These are phyloP conservation scores for Aureobasidium sp. DNA, from an alignment of 2,329 filamentous ascomycete species.

Conservation along the genomic window DNA sequence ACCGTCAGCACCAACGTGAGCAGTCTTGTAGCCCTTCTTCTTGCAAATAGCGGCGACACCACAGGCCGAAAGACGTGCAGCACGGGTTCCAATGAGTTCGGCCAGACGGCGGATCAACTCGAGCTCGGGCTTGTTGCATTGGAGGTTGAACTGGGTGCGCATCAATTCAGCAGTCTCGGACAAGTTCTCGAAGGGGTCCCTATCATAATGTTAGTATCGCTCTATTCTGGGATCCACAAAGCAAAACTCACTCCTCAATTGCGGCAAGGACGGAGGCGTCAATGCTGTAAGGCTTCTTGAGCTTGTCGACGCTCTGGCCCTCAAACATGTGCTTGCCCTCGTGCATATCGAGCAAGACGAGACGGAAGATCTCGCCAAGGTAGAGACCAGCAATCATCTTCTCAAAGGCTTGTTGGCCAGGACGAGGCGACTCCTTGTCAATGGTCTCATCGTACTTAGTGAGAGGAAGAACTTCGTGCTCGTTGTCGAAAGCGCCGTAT, in stretches of 20 bases:
- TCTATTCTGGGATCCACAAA: too few relatives aligned
- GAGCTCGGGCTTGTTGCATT: constrained; percentile 67
- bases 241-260: constrained; percentile 59
- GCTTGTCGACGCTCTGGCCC: constrained; percentile 68
- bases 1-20: constrained; percentile 93
- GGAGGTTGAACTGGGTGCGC: constrained; percentile 64
- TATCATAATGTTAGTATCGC: too few relatives aligned
- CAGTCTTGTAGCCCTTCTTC: constrained; percentile 83
- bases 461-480: constrained; percentile 76
- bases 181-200: constrained; percentile 89
- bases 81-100: constrained; percentile 90
- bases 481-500: constrained; percentile 94
- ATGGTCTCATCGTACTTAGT: constrained; percentile 55
- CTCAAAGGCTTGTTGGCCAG: constrained; percentile 40
- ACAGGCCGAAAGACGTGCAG: constrained; percentile 85
- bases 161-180: constrained; percentile 82
- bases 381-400: constrained; percentile 42
- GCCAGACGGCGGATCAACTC: constrained; percentile 83
- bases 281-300: constrained; percentile 80
- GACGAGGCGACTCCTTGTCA: constrained; percentile 38
- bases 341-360: constrained; percentile 47
- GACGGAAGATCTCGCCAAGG: constrained; percentile 39
- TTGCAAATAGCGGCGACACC: constrained; percentile 94
- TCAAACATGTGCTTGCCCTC: constrained; percentile 65
- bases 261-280: constrained; percentile 90